Evolutionary conservation across 2,329 filamentous ascomycete genomes (phyloP), one percentile per base, ranked within the genome.

Genomic region (Fusarium newnesense): DNA sequence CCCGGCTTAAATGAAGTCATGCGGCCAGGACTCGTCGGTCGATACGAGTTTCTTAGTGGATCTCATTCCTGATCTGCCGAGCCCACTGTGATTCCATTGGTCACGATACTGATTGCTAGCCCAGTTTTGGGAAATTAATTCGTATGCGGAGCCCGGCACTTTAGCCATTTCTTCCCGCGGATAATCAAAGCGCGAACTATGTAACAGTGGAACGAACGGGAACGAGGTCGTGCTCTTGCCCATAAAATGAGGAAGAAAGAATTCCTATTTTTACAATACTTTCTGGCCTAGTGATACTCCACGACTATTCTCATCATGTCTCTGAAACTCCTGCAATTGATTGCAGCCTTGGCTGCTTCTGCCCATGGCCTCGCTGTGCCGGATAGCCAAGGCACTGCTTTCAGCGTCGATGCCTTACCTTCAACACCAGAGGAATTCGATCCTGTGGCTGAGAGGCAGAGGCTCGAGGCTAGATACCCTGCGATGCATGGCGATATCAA

Each of bases 401-500:
- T 58, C 1, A 58, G 50, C 5, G 7, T 61, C 18, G 24, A 58
- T 24, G 50, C 39, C 7, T 37, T 43, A 7, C 24, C 30, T 1
- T 43, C 37, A 0, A 12, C 49, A 1, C 2, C 9, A 13, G 49
- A 37, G 11, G 37, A 61, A 16, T 61, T 61, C 0, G 30, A 44
- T 15, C 49, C 49, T 21, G 11, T 0, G 2, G 59, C 30, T 6
- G 49, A 61, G 49, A 9, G 34, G 1, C 30, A 44, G 24, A 10
- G 30, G 24, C 39, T 61, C 1, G 28, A 58, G 39, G 21, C 39
- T 5, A 61, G 9, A 5, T 58, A 13, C 24, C 24, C 24, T 24
- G 4, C 8, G 2, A 7, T 5, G 5, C 18, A 19, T 13, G 19
- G 24, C 0, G 3, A 7, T 1, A 37, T 2, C 9, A 36, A 12